Percentiles rank a stretch among this genome's conserved stretches.
These are phyloP conservation scores for Anastatica hierochuntica DNA, from an alignment of 345 rosid species.

Conservation along the genomic window DNA sequence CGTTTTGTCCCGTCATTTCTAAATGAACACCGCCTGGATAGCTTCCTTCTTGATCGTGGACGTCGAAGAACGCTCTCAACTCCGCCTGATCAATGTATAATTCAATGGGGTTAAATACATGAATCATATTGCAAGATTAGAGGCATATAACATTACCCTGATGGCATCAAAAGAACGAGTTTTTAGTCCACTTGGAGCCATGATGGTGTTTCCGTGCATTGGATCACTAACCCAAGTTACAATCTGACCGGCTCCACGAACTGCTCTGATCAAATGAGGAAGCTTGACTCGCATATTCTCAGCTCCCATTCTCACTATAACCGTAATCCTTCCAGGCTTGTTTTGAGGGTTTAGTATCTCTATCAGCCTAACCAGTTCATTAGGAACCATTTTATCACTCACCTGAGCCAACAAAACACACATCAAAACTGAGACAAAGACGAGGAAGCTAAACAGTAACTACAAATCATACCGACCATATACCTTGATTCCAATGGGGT, in stretches of 20 bases:
- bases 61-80: constrained; percentile 51
- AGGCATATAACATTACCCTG: constrained; percentile 20
- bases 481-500: constrained; percentile 60
- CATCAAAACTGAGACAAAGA: neutral
- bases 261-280: constrained; percentile 48
- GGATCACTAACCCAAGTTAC: constrained; percentile 73
- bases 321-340: constrained; percentile 49
- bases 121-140: neutral
- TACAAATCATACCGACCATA: neutral
- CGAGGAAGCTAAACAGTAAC: neutral
- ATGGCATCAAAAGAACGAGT: constrained; percentile 54
- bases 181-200: constrained; percentile 54
- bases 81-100: constrained; percentile 31
- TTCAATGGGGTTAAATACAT: neutral
- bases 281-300: constrained; percentile 57
- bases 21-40: constrained; percentile 50
- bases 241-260: constrained; percentile 50
- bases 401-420: constrained; percentile 23
- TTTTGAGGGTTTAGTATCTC: constrained; percentile 55
- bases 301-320: constrained; percentile 59
- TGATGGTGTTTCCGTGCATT: constrained; percentile 58
- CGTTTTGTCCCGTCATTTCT: constrained; percentile 57
- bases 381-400: constrained; percentile 59
- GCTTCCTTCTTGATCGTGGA: constrained; percentile 56
- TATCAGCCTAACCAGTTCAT: constrained; percentile 41